These are phyloP conservation scores for Salix viminalis DNA, from an alignment of 345 rosid species.

Conservation along the genomic window DNA sequence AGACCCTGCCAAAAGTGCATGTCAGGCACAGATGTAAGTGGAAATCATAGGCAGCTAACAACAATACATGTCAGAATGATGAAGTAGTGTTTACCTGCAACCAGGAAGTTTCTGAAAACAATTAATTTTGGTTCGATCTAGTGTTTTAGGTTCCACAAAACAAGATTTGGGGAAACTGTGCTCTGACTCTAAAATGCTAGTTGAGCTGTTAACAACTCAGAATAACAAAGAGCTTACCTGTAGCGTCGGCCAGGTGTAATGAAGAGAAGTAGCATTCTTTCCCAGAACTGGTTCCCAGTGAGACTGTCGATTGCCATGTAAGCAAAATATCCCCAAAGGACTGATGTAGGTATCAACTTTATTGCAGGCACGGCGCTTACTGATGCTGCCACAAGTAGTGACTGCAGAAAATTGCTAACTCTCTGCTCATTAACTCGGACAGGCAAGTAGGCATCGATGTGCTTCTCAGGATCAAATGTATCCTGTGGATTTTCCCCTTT, in stretches of 20 bases:
- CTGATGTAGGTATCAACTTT: constrained; percentile 72
- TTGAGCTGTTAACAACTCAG: background rate
- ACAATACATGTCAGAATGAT: background rate
- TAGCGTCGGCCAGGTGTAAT: constrained; percentile 51
- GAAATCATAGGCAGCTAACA: background rate
- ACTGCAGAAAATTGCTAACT: constrained; percentile 73
- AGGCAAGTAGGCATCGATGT: constrained; percentile 74
- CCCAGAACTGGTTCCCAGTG: constrained; percentile 87
- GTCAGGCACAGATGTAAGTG: background rate
- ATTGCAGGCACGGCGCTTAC: constrained; percentile 65
- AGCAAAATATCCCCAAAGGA: constrained; percentile 85
- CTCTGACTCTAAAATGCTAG: background rate
- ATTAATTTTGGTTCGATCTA: background rate
- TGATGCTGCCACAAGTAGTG: constrained; percentile 57
- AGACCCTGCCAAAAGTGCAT: constrained; percentile 42
- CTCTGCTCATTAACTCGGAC: constrained; percentile 81
- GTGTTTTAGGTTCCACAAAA: background rate
- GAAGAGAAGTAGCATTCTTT: constrained; percentile 64
- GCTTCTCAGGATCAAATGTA: constrained; percentile 71
- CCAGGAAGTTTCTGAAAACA: background rate
- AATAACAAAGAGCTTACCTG: constrained; percentile 40
- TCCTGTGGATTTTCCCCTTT: constrained; percentile 28
- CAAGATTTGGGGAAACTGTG: background rate
- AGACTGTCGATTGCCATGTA: constrained; percentile 93
- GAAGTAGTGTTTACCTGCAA: background rate